Percentiles rank a stretch among this genome's conserved stretches.
Evolutionary conservation across 169 alveolate genomes (phyloP).

Genomic region (Neospora caninum): DNA sequence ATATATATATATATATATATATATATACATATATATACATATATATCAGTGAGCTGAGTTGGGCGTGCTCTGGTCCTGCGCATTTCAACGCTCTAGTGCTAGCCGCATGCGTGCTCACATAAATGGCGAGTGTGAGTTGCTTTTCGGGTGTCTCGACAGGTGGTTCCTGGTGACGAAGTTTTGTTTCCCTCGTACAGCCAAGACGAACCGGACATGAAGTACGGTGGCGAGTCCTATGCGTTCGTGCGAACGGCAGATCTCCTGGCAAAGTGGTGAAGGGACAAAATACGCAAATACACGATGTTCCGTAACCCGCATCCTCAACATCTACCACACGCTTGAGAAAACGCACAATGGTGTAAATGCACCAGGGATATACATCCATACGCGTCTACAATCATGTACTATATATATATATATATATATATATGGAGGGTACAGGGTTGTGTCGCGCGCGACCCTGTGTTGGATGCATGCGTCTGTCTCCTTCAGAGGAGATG

Average conservation of each 20-base stretch:
- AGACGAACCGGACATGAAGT: conserved; percentile 52
- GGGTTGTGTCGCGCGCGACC: too few species aligned
- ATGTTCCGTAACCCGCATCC: background rate
- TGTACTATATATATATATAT: background rate
- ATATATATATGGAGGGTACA: background rate
- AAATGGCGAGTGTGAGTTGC: background rate
- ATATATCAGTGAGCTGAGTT: background rate
- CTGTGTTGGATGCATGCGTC: too few species aligned
- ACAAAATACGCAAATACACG: background rate
- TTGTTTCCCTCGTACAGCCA: conserved; percentile 41
- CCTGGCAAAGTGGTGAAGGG: conserved; percentile 44
- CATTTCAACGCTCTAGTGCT: too few species aligned
- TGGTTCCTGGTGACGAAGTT: conserved; percentile 34
- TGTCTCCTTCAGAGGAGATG: too few species aligned
- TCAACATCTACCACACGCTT: background rate
- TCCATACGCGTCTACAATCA: background rate
- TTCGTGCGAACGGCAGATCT: conserved; percentile 47
- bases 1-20: background rate
- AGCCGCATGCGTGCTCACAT: too few species aligned
- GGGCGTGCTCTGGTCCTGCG: background rate
- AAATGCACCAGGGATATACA: background rate
- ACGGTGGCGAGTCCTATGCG: conserved; percentile 42
- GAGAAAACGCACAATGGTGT: background rate
- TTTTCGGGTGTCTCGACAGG: conserved; percentile 23
- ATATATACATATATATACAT: background rate